Evolutionary conservation across 2,329 filamentous ascomycete species (phyloP).

Genomic region (Pestalotiopsis sp.): DNA sequence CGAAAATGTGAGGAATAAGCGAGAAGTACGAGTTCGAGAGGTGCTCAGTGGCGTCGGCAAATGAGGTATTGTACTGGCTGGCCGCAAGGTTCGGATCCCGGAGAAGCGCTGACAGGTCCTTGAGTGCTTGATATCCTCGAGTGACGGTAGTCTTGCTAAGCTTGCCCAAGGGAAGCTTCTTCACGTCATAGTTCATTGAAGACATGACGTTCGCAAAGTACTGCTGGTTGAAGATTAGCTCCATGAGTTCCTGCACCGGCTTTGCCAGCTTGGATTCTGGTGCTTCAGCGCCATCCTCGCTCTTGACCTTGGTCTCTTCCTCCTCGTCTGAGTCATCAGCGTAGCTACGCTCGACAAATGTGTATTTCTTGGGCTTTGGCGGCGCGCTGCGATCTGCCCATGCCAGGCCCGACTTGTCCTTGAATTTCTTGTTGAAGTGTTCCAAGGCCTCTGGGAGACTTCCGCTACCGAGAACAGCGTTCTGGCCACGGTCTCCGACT

Average conservation of each 20-base stretch:
- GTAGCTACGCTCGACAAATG: constrained; percentile 80
- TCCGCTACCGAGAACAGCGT: constrained; percentile 43
- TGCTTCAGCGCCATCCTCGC: constrained; percentile 23
- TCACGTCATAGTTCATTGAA: constrained; percentile 69
- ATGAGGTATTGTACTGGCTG: constrained; percentile 41
- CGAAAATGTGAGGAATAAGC: constrained; percentile 75
- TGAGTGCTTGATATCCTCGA: constrained; percentile 75
- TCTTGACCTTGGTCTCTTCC: constrained; percentile 24
- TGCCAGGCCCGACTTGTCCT: constrained; percentile 58
- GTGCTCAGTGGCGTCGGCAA: constrained; percentile 52
- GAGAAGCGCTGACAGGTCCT: constrained; percentile 72
- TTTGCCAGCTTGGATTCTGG: constrained; percentile 29
- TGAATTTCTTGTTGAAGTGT: constrained; percentile 64
- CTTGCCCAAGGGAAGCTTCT: constrained; percentile 83
- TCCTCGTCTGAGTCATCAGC: constrained; percentile 58
- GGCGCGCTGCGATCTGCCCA: constrained; percentile 57
- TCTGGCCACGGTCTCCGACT: constrained; percentile 64
- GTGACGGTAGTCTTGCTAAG: constrained; percentile 78
- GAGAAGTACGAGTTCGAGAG: constrained; percentile 82
- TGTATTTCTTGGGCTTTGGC: constrained; percentile 72
- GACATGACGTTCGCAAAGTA: constrained; percentile 71
- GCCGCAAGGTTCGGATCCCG: constrained; percentile 50
- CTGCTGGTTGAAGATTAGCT: constrained; percentile 80
- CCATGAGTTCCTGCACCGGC: constrained; percentile 69
- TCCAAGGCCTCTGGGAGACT: constrained; percentile 45